Evolutionary conservation across 1,139 yeast genomes (phyloP).

Genomic region (Kurtzmaniella quercitrusa): DNA sequence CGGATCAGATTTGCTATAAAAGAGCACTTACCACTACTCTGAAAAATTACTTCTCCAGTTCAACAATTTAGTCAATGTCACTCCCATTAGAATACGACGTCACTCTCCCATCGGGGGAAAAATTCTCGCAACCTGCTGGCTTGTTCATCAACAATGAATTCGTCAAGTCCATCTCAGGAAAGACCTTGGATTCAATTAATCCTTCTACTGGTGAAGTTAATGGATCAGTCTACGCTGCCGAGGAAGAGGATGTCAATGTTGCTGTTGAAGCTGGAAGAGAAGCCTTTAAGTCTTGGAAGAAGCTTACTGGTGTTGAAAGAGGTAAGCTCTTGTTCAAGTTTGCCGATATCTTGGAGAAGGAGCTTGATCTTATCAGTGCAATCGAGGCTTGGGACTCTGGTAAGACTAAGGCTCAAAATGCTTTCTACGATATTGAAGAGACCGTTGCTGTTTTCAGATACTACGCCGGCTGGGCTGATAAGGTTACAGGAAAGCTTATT

Average conservation of each 20-base stretch:
- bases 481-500: constrained; percentile 65
- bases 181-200: constrained; percentile 57
- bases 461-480: constrained; percentile 85
- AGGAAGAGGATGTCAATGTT: constrained; percentile 61
- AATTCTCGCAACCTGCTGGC: constrained; percentile 66
- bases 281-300: constrained; percentile 59
- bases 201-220: constrained; percentile 70
- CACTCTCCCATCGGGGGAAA: constrained; percentile 52
- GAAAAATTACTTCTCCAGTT: neutral
- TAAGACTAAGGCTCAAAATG: constrained; percentile 54
- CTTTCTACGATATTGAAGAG: constrained; percentile 56
- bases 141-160: constrained; percentile 81
- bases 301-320: constrained; percentile 47
- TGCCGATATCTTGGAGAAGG: constrained; percentile 57
- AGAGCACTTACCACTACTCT: neutral
- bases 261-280: constrained; percentile 73
- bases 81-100: constrained; percentile 40
- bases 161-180: constrained; percentile 57
- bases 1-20: neutral
- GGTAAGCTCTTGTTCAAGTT: constrained; percentile 52
- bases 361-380: constrained; percentile 55
- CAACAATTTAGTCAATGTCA: constrained; percentile 22
- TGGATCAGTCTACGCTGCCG: constrained; percentile 65
- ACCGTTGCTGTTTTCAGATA: constrained; percentile 57
- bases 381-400: constrained; percentile 84